These are phyloP conservation scores for Fusarium globosum DNA, from an alignment of 2,329 filamentous ascomycete species.

Conservation along the genomic window DNA sequence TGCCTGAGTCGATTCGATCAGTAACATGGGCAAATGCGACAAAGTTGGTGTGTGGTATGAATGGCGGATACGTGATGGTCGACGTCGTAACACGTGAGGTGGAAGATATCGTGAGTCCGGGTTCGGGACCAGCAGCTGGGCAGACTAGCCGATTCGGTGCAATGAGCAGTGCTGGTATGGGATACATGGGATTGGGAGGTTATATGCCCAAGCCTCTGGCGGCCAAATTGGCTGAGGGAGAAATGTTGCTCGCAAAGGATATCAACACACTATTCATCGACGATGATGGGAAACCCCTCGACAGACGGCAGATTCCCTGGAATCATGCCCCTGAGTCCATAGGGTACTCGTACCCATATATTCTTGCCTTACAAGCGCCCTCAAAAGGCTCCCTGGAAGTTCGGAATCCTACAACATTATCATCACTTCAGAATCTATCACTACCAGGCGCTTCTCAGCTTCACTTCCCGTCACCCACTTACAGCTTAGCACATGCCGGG, in stretches of 20 bases:
- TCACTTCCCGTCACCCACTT: conserved; percentile 91
- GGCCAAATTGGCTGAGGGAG: conserved; percentile 81
- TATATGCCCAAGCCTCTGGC: conserved; percentile 93
- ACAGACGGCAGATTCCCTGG: conserved; percentile 94
- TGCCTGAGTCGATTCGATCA: conserved; percentile 86
- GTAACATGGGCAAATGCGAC: conserved; percentile 92
- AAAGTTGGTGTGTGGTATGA: conserved; percentile 89
- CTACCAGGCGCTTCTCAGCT: conserved; percentile 85
- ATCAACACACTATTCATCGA: conserved; percentile 95
- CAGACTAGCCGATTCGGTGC: conserved; percentile 83
- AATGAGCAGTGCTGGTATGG: conserved; percentile 87
- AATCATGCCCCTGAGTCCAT: conserved; percentile 86
- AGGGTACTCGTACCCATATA: conserved; percentile 96
- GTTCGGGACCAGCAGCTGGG: conserved; percentile 71
- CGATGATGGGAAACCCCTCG: conserved; percentile 80
- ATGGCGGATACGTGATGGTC: conserved; percentile 89
- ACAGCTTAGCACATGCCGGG: conserved; percentile 93
- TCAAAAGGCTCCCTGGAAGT: conserved; percentile 89
- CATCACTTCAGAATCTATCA: conserved; percentile 85
- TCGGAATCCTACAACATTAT: conserved; percentile 90
- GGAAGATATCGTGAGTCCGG: conserved; percentile 82
- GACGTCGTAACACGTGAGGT: conserved; percentile 80
- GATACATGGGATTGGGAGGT: conserved; percentile 93
- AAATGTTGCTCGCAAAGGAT: conserved; percentile 95
- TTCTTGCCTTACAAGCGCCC: conserved; percentile 85